phyloP scores from a whole-genome alignment of 75 land plant genomes.

The Selaginella tamariscina region DNA sequence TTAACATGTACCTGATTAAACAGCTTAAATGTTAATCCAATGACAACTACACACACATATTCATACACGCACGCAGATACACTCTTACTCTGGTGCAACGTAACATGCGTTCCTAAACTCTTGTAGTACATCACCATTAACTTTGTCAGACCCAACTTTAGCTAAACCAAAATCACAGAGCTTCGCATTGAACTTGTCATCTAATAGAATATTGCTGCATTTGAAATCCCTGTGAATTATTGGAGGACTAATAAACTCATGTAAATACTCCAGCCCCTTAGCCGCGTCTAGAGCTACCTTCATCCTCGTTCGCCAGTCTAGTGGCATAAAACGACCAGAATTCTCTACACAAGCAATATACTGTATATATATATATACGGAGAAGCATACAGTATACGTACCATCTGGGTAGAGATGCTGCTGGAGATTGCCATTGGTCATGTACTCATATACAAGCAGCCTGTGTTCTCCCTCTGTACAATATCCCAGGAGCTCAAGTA shows the following conservation, averaged over 20 bases:
- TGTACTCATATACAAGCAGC: slow-evolving; percentile 8
- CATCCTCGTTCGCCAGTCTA: neutral
- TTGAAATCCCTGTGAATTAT: slow-evolving; percentile 12
- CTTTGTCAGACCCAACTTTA: slow-evolving; percentile 1
- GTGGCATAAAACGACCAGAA: neutral
- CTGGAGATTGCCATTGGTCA: slow-evolving; percentile 7
- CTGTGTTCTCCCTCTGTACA: slow-evolving; percentile 5
- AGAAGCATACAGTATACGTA: neutral
- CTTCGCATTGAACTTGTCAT: slow-evolving; percentile 12
- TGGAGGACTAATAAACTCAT: neutral
- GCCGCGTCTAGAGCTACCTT: slow-evolving; percentile 3
- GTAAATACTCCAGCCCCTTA: neutral
- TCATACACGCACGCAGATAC: neutral
- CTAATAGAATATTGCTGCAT: slow-evolving; percentile 6
- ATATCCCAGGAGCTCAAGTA: slow-evolving; percentile 1
- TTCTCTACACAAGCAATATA: neutral
- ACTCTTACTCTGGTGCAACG: slow-evolving; percentile 11
- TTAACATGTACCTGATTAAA: neutral
- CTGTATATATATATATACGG: neutral
- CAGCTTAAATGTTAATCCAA: no score
- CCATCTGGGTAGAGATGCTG: slow-evolving; percentile 7
- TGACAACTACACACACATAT: no score
- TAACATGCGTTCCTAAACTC: slow-evolving; percentile 10
- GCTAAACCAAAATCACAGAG: slow-evolving; percentile 7
- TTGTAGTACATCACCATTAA: neutral